Base-by-base conservation (phyloP, 345 rosid species). In the Lepidium didymum region DNA sequence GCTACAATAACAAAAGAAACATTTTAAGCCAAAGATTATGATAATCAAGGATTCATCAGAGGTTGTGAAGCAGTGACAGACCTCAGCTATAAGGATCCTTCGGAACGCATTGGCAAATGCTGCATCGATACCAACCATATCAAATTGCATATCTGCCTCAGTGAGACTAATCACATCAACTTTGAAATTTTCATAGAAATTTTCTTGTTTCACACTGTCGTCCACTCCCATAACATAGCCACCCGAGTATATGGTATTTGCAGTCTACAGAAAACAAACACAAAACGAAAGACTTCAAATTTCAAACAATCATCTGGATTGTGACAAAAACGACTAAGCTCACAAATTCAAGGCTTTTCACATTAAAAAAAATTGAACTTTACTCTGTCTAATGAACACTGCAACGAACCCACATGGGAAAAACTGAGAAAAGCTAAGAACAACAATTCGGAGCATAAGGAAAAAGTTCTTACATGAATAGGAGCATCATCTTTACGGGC, bases 81-180 rank as follows among this genome's bases (percentile, higher is more conserved):
- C 96, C 93, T 94, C 97, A 45, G 99, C 79, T 74, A 94, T 77
- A 56, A 94, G 96, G 38, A 94, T 87, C 77, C 97, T 87, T 67
- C 99, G 78, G 71, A 94, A 89, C 1, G 97, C 92, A 78, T 91
- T 94, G 55, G 97, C 97, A 50, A 94, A 64, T 0, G 99, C 66
- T 33, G 95, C 81, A 83, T 89, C 86, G n/a, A 91, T 85, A 73
- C 99, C 97, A 4, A 89, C 73, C 91, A 91, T 79, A 70, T 91
- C 99, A 56, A 91, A 89, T 8, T 84, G 91, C 80, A 94, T 91
- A 35, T 87, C 95, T 0, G 81, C 82, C 62, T 81, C 76, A 2
- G 84, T 77, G 51, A 16, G 87, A 83, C 56, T 78, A 72, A 73
- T 75, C 56, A 94, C 88, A 68, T 88, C 81, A 4, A 86, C 88